These are phyloP conservation scores for Solanum chaucha DNA, from an alignment of 257 asterid species.

Conservation along the genomic window DNA sequence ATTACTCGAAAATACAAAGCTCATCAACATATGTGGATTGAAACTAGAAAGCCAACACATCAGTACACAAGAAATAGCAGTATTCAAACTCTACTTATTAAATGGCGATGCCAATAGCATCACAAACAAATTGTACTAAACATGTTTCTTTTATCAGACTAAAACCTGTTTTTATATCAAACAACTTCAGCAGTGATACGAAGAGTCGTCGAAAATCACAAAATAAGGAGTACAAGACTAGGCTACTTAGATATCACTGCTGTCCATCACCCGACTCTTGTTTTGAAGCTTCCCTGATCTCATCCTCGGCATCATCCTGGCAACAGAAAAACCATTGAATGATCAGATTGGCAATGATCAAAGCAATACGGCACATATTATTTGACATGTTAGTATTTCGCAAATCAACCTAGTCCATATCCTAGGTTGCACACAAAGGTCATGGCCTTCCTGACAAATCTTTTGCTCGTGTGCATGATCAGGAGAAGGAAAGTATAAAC, in stretches of 20 bases:
- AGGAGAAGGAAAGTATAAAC: background rate
- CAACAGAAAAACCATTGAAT: background rate
- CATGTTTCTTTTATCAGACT: background rate
- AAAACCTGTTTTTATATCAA: background rate
- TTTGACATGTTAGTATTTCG: background rate
- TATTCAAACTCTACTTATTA: background rate
- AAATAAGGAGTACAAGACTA: slow-evolving; percentile 14
- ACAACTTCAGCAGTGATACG: background rate
- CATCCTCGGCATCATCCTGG: slow-evolving; percentile 63
- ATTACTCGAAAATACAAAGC: background rate
- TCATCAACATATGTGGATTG: background rate
- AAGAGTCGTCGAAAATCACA: background rate
- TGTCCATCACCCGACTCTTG: slow-evolving; percentile 38
- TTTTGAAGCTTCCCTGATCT: slow-evolving; percentile 55
- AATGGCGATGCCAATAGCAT: background rate
- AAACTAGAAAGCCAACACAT: background rate
- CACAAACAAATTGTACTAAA: background rate
- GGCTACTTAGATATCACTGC: slow-evolving; percentile 18
- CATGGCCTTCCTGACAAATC: background rate
- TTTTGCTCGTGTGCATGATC: background rate
- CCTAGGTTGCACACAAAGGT: background rate
- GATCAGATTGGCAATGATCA: background rate
- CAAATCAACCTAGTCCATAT: background rate
- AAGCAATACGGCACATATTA: background rate
- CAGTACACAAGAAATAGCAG: background rate